Evolutionary conservation across 495 filamentous ascomycete genomes (phyloP).

Genomic region (Lophium mytilinum): DNA sequence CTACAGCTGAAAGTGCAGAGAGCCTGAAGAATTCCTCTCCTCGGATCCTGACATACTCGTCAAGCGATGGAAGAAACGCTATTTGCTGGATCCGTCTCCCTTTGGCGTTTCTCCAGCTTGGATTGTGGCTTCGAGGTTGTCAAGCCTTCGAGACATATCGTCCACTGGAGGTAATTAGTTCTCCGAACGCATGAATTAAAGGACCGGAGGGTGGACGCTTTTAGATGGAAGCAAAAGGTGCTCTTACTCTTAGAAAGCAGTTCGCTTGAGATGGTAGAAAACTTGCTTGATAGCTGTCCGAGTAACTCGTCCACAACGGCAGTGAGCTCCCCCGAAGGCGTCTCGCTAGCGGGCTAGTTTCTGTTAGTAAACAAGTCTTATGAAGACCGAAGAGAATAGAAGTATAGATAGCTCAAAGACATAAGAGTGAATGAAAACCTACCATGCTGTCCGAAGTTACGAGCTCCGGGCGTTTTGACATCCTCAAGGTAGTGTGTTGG

Average conservation of each 20-base stretch:
- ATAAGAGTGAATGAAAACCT: too few relatives aligned
- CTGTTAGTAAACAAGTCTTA: too few relatives aligned
- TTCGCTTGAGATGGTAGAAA: constrained; percentile 69
- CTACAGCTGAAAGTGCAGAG: neutral
- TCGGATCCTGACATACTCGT: neutral
- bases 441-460: too few relatives aligned
- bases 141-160: constrained; percentile 84
- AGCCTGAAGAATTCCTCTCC: neutral
- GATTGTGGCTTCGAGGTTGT: constrained; percentile 74
- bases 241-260: constrained; percentile 79
- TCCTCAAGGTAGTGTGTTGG: too few relatives aligned
- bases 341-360: neutral
- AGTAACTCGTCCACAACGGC: constrained; percentile 78
- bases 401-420: too few relatives aligned
- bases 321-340: constrained; percentile 52
- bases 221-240: neutral
- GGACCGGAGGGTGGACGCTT: neutral
- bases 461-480: too few relatives aligned
- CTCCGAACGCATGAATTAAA: neutral
- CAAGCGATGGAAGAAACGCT: neutral
- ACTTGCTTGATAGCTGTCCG: constrained; percentile 74
- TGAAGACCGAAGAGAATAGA: too few relatives aligned
- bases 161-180: constrained; percentile 55
- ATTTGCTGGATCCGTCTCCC: constrained; percentile 3
- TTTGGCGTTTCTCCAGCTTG: constrained; percentile 42